These are phyloP conservation scores for Plasmodium inui DNA, from an alignment of 169 alveolate species.

Conservation along the genomic window DNA sequence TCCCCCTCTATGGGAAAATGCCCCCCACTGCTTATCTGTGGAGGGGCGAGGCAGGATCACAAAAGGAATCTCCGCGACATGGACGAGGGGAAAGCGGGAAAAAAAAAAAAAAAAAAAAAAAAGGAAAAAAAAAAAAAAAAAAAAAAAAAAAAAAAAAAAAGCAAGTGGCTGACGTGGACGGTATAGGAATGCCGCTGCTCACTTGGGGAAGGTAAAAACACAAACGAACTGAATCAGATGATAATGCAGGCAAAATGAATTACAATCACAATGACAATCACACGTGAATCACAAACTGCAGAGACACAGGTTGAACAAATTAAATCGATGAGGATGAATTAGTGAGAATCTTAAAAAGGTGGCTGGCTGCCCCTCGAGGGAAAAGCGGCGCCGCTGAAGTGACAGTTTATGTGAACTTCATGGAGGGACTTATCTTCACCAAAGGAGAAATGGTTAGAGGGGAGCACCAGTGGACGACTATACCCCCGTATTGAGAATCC, in stretches of 20 bases:
- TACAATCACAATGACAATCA: no score
- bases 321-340: background rate
- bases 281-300: background rate
- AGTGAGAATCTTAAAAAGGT: background rate
- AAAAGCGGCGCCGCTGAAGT: background rate
- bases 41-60: background rate
- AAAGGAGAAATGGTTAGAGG: no score
- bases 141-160: background rate
- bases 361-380: background rate
- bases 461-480: no score
- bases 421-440: no score
- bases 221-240: background rate
- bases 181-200: background rate
- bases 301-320: background rate
- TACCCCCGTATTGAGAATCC: no score
- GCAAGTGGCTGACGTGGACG: background rate
- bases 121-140: no score
- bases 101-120: no score
- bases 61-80: background rate
- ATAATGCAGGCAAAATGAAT: background rate
- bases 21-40: background rate
- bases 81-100: background rate
- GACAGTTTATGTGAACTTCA: background rate
- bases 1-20: background rate
- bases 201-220: background rate